Base-by-base conservation (phyloP, 176 grass and related monocot genomes). In the Avena sativa region DNA sequence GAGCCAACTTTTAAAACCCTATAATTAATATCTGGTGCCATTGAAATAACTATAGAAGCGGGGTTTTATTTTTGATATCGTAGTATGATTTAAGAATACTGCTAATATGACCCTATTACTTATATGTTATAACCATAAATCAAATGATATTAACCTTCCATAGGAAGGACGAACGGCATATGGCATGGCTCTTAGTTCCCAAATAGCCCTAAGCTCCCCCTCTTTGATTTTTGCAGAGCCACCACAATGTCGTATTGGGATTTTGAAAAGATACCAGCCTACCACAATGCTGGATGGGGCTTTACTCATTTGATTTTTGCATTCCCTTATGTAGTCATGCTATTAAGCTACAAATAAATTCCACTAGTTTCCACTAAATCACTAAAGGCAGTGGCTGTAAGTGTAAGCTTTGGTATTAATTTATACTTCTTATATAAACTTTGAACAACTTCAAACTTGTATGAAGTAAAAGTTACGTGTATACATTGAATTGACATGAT, bases 291-390 rank as follows among this genome's bases (percentile, higher is more conserved):
- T 8, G 20, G 49, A 65, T 6, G 4, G 3, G 12, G 26, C 17
- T 47, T 50, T 83, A n/a, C 21, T 86, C 63, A 12, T 47, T 53
- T 89, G 32, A 23, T 19, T 73, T 89, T 65, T 74, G 30, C 7
- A n/a, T 30, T 11, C 69, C 59, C 56, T 28, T 62, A 51, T 65
- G 56, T 16, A 14, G n/a, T 69, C n/a, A 52, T 57, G 64, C 52
- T 84, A 62, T 60, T 53, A 83, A 79, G 58, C 52, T 30, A 38
- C 36, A 85, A 85, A 57, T 74, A 25, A 25, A 36, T 44, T 52
- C 23, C 61, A 46, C 20, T 20, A 28, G 30, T 79, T 80, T 46
- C 49, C 11, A 81, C 17, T 75, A 89, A 89, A 81, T 80, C 32
- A 46, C 36, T 38, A 23, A 64, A 62, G 26, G 59, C 23, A 52